Percentiles rank a stretch among this genome's conserved stretches.
These are phyloP conservation scores for Saccharum spontaneum DNA, from an alignment of 176 grass and related monocot genomes.

Conservation along the genomic window DNA sequence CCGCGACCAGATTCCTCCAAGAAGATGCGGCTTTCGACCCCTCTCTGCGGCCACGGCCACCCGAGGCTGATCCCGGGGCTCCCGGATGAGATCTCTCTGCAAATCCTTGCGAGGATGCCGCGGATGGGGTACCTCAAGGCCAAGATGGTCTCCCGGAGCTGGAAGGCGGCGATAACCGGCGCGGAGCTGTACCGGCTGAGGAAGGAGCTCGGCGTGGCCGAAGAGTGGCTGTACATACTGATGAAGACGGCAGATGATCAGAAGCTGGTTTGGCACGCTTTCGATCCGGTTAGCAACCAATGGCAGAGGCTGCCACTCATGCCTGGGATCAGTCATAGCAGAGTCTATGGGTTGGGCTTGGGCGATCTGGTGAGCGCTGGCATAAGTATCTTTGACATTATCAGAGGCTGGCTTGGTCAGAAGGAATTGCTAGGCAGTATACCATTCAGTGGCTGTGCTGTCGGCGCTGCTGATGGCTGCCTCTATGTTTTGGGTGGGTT, in stretches of 20 bases:
- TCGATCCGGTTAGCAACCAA: constrained; percentile 54
- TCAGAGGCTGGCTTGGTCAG: constrained; percentile 64
- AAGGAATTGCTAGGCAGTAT: constrained; percentile 41
- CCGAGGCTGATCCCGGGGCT: constrained; percentile 60
- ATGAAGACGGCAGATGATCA: constrained; percentile 31
- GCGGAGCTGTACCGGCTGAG: constrained; percentile 49
- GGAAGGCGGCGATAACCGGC: constrained; percentile 50
- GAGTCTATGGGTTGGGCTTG: constrained; percentile 30
- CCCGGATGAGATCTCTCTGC: constrained; percentile 67
- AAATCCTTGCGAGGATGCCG: constrained; percentile 65
- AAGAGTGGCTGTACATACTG: constrained; percentile 74
- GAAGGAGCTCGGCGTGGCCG: constrained; percentile 50
- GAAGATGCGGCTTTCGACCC: constrained; percentile 39
- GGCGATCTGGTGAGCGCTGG: constrained; percentile 40
- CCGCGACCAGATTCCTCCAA: constrained; percentile 45
- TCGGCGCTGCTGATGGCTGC: constrained; percentile 51
- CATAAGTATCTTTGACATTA: constrained; percentile 47
- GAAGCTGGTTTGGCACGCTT: constrained; percentile 60
- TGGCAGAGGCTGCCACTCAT: constrained; percentile 75
- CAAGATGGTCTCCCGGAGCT: constrained; percentile 63
- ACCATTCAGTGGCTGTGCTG: constrained; percentile 49
- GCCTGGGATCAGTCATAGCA: constrained; percentile 46
- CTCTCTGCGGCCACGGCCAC: background rate
- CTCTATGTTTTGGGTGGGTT: constrained; percentile 83
- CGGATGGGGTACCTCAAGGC: constrained; percentile 46